phyloP scores from a whole-genome alignment of 441 rosid genomes.

The Gossypium gossypioides region DNA sequence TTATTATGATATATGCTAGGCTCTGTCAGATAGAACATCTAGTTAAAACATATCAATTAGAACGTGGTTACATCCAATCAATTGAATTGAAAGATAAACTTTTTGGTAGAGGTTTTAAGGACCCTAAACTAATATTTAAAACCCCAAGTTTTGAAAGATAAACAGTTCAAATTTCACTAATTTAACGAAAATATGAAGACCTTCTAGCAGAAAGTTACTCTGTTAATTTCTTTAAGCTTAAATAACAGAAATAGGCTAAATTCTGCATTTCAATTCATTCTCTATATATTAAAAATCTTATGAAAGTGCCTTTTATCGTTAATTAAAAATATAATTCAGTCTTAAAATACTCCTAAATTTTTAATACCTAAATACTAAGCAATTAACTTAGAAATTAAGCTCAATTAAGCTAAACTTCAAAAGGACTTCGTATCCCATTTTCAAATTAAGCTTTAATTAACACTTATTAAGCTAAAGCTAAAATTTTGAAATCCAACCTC shows the following conservation, averaged over 20 bases:
- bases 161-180: background rate
- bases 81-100: background rate
- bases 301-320: background rate
- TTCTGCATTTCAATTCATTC: background rate
- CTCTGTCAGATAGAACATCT: background rate
- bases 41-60: background rate
- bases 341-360: background rate
- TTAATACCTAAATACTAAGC: background rate
- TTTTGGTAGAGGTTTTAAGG: background rate
- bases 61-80: background rate
- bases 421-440: background rate
- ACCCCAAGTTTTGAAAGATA: background rate
- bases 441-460: background rate
- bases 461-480: background rate
- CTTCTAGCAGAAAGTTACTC: background rate
- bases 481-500: conserved; percentile 40
- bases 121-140: background rate
- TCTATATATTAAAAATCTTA: background rate
- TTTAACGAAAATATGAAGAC: background rate
- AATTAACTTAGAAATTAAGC: background rate
- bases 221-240: background rate
- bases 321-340: background rate
- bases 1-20: background rate
- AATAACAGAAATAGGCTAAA: background rate
- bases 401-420: background rate